A percentile compares a stretch with the other conserved stretches of the same genome.
phyloP scores from a whole-genome alignment of 2,329 filamentous ascomycete genomes.

The Apiospora malaysiana region DNA sequence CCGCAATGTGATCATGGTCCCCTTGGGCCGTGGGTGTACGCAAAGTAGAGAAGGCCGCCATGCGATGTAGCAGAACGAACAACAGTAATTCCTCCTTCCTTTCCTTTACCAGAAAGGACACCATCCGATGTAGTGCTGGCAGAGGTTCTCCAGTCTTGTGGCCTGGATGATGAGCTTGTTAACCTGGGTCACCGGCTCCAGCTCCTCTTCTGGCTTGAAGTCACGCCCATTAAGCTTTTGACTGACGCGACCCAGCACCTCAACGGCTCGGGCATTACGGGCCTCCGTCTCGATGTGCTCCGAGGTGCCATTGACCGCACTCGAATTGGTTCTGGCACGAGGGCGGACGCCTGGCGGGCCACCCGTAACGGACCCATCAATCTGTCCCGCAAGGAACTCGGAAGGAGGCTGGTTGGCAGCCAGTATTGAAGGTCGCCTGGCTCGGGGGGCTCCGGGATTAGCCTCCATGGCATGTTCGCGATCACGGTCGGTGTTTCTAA shows the following conservation, averaged over 20 bases:
- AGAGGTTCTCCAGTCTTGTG: constrained; percentile 95
- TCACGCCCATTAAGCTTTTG: constrained; percentile 95
- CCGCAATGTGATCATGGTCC: constrained; percentile 4
- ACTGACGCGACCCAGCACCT: constrained; percentile 89
- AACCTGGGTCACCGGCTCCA: constrained; percentile 86
- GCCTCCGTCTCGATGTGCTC: constrained; percentile 66
- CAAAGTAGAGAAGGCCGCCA: background rate
- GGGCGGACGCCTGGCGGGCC: constrained; percentile 55
- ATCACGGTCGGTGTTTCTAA: constrained; percentile 45
- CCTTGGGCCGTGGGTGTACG: background rate
- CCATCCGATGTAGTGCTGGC: constrained; percentile 99
- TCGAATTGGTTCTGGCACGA: constrained; percentile 66
- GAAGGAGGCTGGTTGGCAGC: constrained; percentile 66
- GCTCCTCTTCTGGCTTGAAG: constrained; percentile 84
- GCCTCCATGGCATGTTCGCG: constrained; percentile 57
- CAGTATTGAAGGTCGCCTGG: constrained; percentile 72
- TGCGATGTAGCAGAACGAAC: background rate
- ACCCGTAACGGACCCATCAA: constrained; percentile 45
- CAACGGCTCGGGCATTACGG: constrained; percentile 90
- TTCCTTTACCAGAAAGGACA: constrained; percentile 87
- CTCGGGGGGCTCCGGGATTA: constrained; percentile 52
- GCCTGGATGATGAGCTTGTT: constrained; percentile 94
- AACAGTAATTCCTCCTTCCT: background rate
- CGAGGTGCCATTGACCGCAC: constrained; percentile 42
- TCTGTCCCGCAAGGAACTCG: constrained; percentile 58